Base-by-base conservation (phyloP, 306 rosid species). In the Aeschynomene evenia region DNA sequence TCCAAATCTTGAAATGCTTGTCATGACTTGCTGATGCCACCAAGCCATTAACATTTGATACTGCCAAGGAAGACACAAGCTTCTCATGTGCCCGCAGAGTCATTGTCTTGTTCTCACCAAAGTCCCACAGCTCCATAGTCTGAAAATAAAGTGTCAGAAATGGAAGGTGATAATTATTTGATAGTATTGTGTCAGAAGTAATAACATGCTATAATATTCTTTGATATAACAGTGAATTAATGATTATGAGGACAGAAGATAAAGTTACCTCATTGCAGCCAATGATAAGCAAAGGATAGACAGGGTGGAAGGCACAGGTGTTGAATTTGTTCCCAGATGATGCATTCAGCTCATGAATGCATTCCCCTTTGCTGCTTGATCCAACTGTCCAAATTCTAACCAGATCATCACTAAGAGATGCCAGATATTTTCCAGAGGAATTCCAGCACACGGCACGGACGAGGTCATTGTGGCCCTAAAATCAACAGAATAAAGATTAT, bases 21-120 rank as follows among this genome's bases (percentile, higher is more conserved):
- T 88, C 96, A 42, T 86, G 89, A 75, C 96, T 87, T 18, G 85
- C 82, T 19, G 97, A 87, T 74, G 96, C 97, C 61, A 91, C 74
- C 77, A 91, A 26, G 24, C 90, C 89, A 13, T 79, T 56, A 56
- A 50, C 80, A 24, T 43, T 72, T 18, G 96, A 86, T 7, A 71
- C 89, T 12, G 96, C 93, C 85, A 90, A 63, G 13, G 90, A 75
- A 21, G 97, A 78, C 21, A 90, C 83, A 40, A 73, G 77, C 31
- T 86, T 71, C 50, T 85, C 95, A 26, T 88, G 97, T 7, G 93
- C 96, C 29, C 0, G 77, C 19, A 82, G 0, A 18, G 80, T 68
- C 83, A 77, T 63, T 40, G 80, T 83, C 82, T 86, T 83, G 68
- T 80, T 85, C 75, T 79, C 81, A 0, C 59, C 14, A 74, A 71